Percentiles rank a stretch among this genome's conserved stretches.
phyloP scores from a whole-genome alignment of 805 yeast genomes.

The Wickerhamiella kazuoi region DNA sequence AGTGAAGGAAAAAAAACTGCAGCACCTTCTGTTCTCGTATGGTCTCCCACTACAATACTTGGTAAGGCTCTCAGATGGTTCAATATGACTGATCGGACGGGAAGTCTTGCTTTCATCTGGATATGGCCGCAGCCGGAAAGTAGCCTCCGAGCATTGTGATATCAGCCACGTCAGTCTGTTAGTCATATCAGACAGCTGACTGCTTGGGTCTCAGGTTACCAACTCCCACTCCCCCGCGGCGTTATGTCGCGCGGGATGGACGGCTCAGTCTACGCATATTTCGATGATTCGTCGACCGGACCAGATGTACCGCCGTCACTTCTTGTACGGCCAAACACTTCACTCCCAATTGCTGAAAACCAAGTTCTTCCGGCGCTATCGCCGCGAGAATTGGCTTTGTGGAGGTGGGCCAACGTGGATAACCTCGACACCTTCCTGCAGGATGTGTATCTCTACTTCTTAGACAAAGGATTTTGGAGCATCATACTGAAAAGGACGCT shows the following conservation, averaged over 20 bases:
- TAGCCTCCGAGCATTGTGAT: too few relatives aligned
- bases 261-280: neutral
- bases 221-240: too few relatives aligned
- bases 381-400: conserved; percentile 61
- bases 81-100: neutral
- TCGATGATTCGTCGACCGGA: neutral
- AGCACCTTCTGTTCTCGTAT: neutral
- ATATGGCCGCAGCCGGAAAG: neutral
- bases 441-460: conserved; percentile 66
- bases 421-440: conserved; percentile 74
- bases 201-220: too few relatives aligned
- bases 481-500: conserved; percentile 48
- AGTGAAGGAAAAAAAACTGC: neutral
- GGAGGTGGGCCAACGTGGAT: conserved; percentile 94
- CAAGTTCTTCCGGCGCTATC: conserved; percentile 20
- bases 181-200: too few relatives aligned
- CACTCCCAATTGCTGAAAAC: conserved; percentile 1
- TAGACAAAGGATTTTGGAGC: conserved; percentile 70
- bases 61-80: neutral
- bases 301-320: neutral
- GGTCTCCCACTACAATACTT: neutral
- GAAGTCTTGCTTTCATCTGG: neutral
- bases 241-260: neutral
- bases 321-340: neutral
- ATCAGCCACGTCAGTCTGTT: too few relatives aligned